phyloP scores from a whole-genome alignment of 371 early-diverging fungal genomes.

The Apophysomyces ossiformis region DNA sequence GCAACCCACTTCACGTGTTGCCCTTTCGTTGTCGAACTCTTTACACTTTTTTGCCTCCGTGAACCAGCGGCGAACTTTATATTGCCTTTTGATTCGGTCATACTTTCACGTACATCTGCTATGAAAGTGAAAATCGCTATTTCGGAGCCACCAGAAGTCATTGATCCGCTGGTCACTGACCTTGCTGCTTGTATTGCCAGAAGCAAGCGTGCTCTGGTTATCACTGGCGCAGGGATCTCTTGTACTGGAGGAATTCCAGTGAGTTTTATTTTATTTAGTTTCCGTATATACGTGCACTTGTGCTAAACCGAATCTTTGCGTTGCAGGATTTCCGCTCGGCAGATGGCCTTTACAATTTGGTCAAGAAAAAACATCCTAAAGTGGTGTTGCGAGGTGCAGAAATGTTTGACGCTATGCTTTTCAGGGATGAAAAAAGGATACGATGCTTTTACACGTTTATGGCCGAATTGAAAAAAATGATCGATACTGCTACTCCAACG shows the following conservation, averaged over 20 bases:
- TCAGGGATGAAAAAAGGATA: conserved; percentile 76
- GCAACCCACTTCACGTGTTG: no score
- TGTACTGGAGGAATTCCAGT: conserved; percentile 91
- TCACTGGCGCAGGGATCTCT: conserved; percentile 95
- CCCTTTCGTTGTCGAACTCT: background rate
- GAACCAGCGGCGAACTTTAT: conserved; percentile 9
- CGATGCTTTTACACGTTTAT: conserved; percentile 94
- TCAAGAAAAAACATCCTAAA: conserved; percentile 80
- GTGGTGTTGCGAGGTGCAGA: conserved; percentile 87
- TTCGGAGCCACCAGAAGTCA: conserved; percentile 45
- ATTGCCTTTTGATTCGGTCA: background rate
- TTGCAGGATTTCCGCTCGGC: conserved; percentile 83
- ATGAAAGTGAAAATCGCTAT: conserved; percentile 41
- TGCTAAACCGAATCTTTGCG: conserved; percentile 1
- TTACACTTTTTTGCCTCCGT: background rate
- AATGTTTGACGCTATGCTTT: conserved; percentile 94
- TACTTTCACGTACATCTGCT: background rate
- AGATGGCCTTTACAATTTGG: conserved; percentile 79
- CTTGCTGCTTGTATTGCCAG: conserved; percentile 60
- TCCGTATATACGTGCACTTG: background rate
- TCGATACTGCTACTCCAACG: conserved; percentile 78
- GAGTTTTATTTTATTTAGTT: conserved; percentile 24
- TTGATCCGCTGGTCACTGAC: conserved; percentile 47
- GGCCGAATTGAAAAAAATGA: conserved; percentile 83
- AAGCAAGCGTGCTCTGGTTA: conserved; percentile 77